Conservation (phyloP, 2,329 filamentous ascomycete genomes). For the Phoma sp. region DNA sequence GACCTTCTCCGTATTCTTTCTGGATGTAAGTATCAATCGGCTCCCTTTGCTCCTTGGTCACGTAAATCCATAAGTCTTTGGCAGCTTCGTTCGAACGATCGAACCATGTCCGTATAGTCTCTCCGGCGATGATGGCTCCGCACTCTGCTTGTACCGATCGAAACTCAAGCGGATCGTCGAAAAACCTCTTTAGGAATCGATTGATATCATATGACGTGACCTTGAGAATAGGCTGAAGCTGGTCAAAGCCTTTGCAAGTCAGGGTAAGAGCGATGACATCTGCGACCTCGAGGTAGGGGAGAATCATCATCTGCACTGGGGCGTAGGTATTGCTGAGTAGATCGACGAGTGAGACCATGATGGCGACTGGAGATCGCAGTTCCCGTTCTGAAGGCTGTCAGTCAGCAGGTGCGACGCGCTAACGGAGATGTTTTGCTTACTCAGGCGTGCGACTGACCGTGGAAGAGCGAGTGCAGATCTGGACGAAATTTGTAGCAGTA, state of each 20-base stretch:
- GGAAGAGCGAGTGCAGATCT: too few relatives aligned
- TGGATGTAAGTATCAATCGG: too few relatives aligned
- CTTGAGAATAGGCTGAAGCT: constrained; percentile 3
- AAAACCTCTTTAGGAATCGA: neutral
- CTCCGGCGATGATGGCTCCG: neutral
- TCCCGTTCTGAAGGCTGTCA: too few relatives aligned
- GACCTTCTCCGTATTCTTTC: too few relatives aligned
- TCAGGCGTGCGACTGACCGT: too few relatives aligned
- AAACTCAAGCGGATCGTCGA: constrained; percentile 1
- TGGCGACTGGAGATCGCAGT: neutral
- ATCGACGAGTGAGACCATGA: neutral
- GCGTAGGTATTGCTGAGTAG: neutral
- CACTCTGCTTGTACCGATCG: neutral
- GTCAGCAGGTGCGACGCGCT: neutral
- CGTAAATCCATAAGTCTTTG: too few relatives aligned
- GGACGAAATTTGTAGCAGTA: too few relatives aligned
- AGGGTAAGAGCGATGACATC: neutral
- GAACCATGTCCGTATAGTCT: neutral
- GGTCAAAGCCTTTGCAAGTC: constrained; percentile 9
- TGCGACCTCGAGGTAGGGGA: neutral
- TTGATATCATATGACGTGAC: neutral
- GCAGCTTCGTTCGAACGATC: neutral
- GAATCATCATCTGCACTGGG: neutral
- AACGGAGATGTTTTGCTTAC: too few relatives aligned
- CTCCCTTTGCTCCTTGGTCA: too few relatives aligned